Conservation (phyloP, 768 basidiomycete species). For the Gloeostereum incarnatum region DNA sequence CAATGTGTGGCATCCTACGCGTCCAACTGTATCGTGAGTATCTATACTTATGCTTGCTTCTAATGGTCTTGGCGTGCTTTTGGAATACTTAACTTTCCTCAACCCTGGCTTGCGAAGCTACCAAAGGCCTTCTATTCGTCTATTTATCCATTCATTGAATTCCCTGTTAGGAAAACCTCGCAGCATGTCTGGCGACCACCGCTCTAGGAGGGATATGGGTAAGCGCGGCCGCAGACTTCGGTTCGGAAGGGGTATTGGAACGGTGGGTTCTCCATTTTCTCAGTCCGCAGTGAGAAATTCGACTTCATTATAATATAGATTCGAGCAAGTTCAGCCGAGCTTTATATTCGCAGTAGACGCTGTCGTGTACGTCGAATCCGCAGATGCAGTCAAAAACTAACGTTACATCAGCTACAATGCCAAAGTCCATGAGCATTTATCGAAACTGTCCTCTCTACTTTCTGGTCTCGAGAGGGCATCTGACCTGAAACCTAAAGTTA, state of each 20-base stretch:
- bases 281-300: background rate
- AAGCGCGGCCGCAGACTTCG: constrained; percentile 76
- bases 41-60: constrained; percentile 7
- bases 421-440: constrained; percentile 56
- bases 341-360: constrained; percentile 68
- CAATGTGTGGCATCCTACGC: constrained; percentile 74
- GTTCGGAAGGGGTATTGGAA: constrained; percentile 68
- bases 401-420: constrained; percentile 49
- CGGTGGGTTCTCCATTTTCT: constrained; percentile 28
- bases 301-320: constrained; percentile 24
- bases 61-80: background rate
- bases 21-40: constrained; percentile 66
- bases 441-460: constrained; percentile 53
- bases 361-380: constrained; percentile 41
- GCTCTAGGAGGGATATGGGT: constrained; percentile 81
- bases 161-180: constrained; percentile 57
- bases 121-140: constrained; percentile 6
- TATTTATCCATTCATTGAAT: constrained; percentile 7
- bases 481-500: constrained; percentile 33
- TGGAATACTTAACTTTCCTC: no score
- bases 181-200: constrained; percentile 55
- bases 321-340: constrained; percentile 72
- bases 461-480: constrained; percentile 33
- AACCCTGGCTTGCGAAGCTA: no score
- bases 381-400: constrained; percentile 5